These are phyloP conservation scores for Penicillium flavigenum DNA, from an alignment of 495 filamentous ascomycete genomes.

Conservation along the genomic window DNA sequence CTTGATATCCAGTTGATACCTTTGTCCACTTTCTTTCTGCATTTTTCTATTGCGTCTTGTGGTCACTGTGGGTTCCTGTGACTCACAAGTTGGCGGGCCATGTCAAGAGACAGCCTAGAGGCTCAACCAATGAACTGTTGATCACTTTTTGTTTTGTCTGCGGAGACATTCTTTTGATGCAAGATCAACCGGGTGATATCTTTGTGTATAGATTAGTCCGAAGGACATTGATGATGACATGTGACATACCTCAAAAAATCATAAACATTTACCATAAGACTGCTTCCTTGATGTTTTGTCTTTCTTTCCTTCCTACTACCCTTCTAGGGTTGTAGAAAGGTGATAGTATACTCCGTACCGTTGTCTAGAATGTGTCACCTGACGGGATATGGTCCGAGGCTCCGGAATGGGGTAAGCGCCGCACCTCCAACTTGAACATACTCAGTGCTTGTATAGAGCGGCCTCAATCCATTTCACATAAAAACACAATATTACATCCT, in stretches of 20 bases:
- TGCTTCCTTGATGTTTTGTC: not conserved
- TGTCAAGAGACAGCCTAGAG: slow-evolving; percentile 15
- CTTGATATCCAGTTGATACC: slow-evolving; percentile 40
- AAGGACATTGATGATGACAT: slow-evolving; percentile 14
- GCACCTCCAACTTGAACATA: slow-evolving; percentile 1
- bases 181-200: slow-evolving; percentile 7
- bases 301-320: not conserved
- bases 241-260: not conserved
- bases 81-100: not conserved
- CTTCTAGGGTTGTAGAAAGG: not conserved
- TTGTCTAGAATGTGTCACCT: slow-evolving; percentile 12
- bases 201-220: slow-evolving; percentile 17
- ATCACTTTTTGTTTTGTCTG: not conserved
- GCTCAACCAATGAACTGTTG: slow-evolving; percentile 2
- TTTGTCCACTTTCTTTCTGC: slow-evolving; percentile 18
- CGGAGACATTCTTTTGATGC: not conserved
- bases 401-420: slow-evolving; percentile 11
- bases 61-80: not conserved
- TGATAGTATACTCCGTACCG: not conserved
- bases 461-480: slow-evolving; percentile 1
- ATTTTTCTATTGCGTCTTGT: slow-evolving; percentile 1
- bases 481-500: not conserved
- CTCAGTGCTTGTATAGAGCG: not conserved
- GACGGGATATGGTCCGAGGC: slow-evolving; percentile 11
- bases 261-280: not conserved